A percentile compares a stretch with the other conserved stretches of the same genome.
Conservation (phyloP, 163 green algal species). For the Scenedesmus sp. region DNA sequence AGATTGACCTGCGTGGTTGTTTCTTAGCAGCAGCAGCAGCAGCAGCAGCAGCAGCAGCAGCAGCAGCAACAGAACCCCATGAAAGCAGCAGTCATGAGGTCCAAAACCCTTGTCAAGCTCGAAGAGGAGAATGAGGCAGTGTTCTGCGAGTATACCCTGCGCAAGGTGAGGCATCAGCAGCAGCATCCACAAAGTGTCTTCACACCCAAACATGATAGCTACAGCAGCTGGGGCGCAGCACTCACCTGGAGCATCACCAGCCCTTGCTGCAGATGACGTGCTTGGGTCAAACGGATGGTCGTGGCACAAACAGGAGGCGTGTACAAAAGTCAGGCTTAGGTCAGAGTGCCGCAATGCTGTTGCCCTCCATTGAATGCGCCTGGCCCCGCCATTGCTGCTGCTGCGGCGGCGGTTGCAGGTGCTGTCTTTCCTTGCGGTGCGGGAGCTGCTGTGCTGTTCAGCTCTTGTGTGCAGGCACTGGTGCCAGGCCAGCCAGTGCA, state of each 20-base stretch:
- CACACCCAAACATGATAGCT: not conserved
- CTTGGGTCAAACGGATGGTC: too few species aligned
- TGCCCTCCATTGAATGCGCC: too few species aligned
- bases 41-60: not conserved
- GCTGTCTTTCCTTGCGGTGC: constrained; percentile 26
- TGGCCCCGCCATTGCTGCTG: not conserved
- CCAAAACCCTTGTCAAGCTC: not conserved
- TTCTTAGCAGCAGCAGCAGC: not conserved
- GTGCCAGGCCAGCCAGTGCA: constrained; percentile 29
- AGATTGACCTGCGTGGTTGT: not conserved
- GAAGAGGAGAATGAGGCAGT: not conserved
- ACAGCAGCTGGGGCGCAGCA: not conserved
- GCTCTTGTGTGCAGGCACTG: constrained; percentile 16
- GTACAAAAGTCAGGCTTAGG: too few species aligned
- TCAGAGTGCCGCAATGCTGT: too few species aligned
- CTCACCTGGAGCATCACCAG: not conserved
- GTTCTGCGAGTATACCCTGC: constrained; percentile 27
- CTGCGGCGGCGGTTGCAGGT: not conserved
- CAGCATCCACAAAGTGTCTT: not conserved
- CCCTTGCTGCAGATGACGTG: not conserved
- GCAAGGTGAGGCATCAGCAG: constrained; percentile 19
- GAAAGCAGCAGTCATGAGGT: not conserved
- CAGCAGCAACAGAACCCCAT: not conserved
- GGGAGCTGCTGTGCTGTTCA: not conserved
- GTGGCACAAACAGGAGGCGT: too few species aligned